Evolutionary conservation across 106 monocot species (phyloP), one percentile per base, ranked within the genome.

Genomic region (Dactylorhiza incarnata): DNA sequence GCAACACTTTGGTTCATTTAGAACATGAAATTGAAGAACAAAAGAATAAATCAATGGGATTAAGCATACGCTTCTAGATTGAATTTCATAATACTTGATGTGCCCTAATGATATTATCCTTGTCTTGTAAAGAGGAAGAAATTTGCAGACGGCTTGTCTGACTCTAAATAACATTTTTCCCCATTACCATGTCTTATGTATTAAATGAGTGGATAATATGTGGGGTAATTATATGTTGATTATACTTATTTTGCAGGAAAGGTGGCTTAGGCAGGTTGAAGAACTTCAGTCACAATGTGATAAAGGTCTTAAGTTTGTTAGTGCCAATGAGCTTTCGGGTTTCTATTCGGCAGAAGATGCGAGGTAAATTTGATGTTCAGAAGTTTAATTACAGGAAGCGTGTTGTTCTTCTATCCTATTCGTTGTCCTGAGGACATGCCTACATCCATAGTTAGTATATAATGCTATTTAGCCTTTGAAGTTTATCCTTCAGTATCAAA

Each of bases 221-320:
- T 37, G 58, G n/a, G 58, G 7, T 59, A 59, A 59, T 59, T 20
- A 59, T 59, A 59, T 59, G 26, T 65, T 65, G 29, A 65, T 65
- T 20, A 63, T 29, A 29, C 29, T 48, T 49, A 53, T 82, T n/a
- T 72, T 48, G 29, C 78, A 95, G 95, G 95, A 92, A 75, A 84
- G 47, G 48, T 82, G 87, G 84, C 77, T 91, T 72, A 85, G 71
- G 63, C 89, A 95, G 80, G 91, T 95, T 14, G 85, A 87, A 76
- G 87, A 91, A 71, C 91, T 95, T 91, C 89, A 85, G 71, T 20
- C 71, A 5, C 81, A 82, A 22, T 91, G 95, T 76, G 91, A 95
- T 2, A 86, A 83, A 65, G 89, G 91, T 0, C 74, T 95, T 12
- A 87, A 81, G 54, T 81, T 73, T 87, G 78, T 80, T 49, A 29